Evolutionary conservation across 2,329 filamentous ascomycete genomes (phyloP), one percentile per base, ranked within the genome.

Genomic region (Aspergillus ochraceus): DNA sequence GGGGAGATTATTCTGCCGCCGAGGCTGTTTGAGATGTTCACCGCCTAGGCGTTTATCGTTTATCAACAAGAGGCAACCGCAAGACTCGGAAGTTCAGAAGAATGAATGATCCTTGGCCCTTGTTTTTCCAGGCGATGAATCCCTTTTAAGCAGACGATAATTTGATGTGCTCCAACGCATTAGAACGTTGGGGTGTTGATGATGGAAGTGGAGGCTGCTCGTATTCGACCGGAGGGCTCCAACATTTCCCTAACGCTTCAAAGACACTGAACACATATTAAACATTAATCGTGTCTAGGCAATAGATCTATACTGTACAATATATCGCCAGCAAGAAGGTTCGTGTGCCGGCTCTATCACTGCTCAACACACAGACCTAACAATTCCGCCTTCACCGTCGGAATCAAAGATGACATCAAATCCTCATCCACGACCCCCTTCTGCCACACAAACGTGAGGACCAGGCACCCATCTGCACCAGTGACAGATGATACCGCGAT

Each of bases 381-480:
- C 24, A 72, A 26, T 36, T 68, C 67, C 36, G 57, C 61, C 11
- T 60, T 63, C 4, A 59, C 26, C 1, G 61, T 60, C 14, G 65
- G 67, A 42, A 73, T 52, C 10, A 64, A 55, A 20, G 53, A 53
- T 24, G 64, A 57, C 32, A 72, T 58, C 54, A 72, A 56, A 17
- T 63, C 52, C 62, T 30, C 70, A 30, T 74, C 73, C 19, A 78
- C 69, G 58, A 74, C 69, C 3, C 70, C 73, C 14, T 76, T 69
- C 59, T 74, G 71, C 80, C 80, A 82, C 26, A 68, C 71, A 60
- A 80, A 75, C 2, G 70, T 72, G 20, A 81, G 30, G 9, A 71
- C 68, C 62, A 80, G 67, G 61, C 76, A 77, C 1, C 77, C 77
- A 70, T 83, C 78, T 4, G 72, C 73, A 14, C 81, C 81, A 0